Evolutionary conservation across 805 yeast species (phyloP).

Genomic region (Phaffomyces opuntiae): DNA sequence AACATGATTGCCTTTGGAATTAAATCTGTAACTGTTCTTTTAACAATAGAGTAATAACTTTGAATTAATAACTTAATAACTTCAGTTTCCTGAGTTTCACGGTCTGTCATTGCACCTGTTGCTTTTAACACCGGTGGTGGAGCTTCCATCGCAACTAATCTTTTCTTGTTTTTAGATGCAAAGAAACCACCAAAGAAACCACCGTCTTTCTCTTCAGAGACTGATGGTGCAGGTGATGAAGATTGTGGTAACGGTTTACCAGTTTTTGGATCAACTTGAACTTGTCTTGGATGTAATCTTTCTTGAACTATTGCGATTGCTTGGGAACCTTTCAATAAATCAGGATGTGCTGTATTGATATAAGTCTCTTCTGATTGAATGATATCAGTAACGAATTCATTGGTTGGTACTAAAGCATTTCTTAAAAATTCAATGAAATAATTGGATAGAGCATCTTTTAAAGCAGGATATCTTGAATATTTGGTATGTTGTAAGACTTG

Average conservation of each 20-base stretch:
- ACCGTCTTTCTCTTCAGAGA: conserved; percentile 39
- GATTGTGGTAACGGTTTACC: conserved; percentile 61
- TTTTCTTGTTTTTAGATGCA: conserved; percentile 85
- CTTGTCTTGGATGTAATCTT: conserved; percentile 64
- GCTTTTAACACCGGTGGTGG: conserved; percentile 95
- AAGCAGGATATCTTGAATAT: conserved; percentile 82
- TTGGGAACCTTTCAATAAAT: conserved; percentile 86
- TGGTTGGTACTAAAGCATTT: conserved; percentile 77
- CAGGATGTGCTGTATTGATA: conserved; percentile 97
- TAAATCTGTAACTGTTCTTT: conserved; percentile 86
- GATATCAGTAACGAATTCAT: conserved; percentile 74
- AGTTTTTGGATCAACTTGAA: conserved; percentile 79
- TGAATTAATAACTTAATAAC: conserved; percentile 88
- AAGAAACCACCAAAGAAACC: conserved; percentile 97
- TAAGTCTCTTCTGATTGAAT: conserved; percentile 86
- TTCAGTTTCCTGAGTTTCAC: conserved; percentile 95
- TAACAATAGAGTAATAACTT: conserved; percentile 87
- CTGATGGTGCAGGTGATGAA: conserved; percentile 24
- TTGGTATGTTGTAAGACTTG: conserved; percentile 78
- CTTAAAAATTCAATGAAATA: conserved; percentile 76
- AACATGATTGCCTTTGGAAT: conserved; percentile 95
- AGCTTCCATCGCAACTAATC: conserved; percentile 92
- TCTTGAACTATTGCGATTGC: conserved; percentile 92
- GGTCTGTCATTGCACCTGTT: conserved; percentile 82
- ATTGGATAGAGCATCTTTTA: conserved; percentile 80